Percentiles rank a stretch among this genome's conserved stretches.
These are phyloP conservation scores for Kalanchoe fedtschenkoi DNA, from an alignment of 164 flowering plant genomes.

Conservation along the genomic window DNA sequence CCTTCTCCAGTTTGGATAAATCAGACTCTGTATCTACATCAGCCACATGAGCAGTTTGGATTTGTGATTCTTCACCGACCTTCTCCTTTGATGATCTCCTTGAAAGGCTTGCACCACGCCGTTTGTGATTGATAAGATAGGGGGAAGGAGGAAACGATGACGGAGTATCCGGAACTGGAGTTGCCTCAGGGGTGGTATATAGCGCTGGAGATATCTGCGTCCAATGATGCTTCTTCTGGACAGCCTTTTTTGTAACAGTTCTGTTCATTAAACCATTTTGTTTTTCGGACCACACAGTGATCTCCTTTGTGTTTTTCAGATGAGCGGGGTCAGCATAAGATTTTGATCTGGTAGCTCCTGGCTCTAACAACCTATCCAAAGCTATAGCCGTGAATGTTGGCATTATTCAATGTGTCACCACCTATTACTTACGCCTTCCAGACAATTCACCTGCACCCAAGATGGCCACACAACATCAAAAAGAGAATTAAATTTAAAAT, in stretches of 20 bases:
- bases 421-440: not conserved
- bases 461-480: not conserved
- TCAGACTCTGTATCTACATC: slow-evolving; percentile 13
- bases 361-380: slow-evolving; percentile 66
- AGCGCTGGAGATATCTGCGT: slow-evolving; percentile 53
- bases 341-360: slow-evolving; percentile 17
- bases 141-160: slow-evolving; percentile 76
- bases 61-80: slow-evolving; percentile 8
- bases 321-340: slow-evolving; percentile 13
- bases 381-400: slow-evolving; percentile 66
- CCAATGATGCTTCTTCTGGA: slow-evolving; percentile 23
- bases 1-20: not conserved
- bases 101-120: slow-evolving; percentile 68
- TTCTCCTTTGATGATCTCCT: slow-evolving; percentile 45
- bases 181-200: slow-evolving; percentile 63
- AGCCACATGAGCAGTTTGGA: slow-evolving; percentile 1
- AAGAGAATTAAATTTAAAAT: not conserved
- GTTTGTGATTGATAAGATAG: slow-evolving; percentile 65
- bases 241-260: slow-evolving; percentile 20
- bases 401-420: slow-evolving; percentile 33
- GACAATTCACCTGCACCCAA: not conserved
- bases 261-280: slow-evolving; percentile 8
- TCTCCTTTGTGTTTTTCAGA: slow-evolving; percentile 8
- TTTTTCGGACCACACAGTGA: not conserved
- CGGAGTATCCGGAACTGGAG: slow-evolving; percentile 81